These are phyloP conservation scores for Polygonum aviculare DNA, from an alignment of 148 eudicot genomes.

Conservation along the genomic window DNA sequence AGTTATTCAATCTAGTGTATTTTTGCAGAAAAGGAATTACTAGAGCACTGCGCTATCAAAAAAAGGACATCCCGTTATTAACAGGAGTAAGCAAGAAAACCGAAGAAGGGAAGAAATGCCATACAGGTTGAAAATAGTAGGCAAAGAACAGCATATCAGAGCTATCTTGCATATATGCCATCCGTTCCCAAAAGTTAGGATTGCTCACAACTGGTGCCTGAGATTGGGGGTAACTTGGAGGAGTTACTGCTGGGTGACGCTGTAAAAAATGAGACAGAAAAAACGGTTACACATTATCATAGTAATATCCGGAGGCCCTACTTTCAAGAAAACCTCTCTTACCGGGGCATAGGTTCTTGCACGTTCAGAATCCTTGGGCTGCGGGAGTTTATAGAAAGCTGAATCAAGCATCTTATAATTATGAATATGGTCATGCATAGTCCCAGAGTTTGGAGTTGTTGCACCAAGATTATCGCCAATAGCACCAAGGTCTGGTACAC, in stretches of 20 bases:
- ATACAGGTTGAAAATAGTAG: constrained; percentile 84
- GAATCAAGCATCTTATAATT: constrained; percentile 89
- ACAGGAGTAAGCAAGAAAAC: neutral
- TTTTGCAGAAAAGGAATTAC: too few species aligned
- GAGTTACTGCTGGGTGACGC: constrained; percentile 85
- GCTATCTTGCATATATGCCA: constrained; percentile 61
- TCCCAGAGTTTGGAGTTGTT: constrained; percentile 48
- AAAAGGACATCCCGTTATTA: too few species aligned
- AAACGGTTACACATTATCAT: neutral
- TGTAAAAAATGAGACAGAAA: constrained; percentile 21
- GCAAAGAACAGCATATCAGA: constrained; percentile 84
- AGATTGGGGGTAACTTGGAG: constrained; percentile 88
- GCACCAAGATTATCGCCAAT: constrained; percentile 80
- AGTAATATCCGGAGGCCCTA: neutral
- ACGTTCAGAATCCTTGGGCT: constrained; percentile 91
- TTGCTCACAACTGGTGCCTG: constrained; percentile 94
- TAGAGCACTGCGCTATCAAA: too few species aligned
- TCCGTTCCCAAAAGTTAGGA: constrained; percentile 94
- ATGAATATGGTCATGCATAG: constrained; percentile 58
- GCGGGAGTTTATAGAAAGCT: constrained; percentile 80
- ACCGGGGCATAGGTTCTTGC: constrained; percentile 81
- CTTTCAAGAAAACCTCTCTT: constrained; percentile 17
- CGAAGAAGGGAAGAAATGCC: constrained; percentile 8
- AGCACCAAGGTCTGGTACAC: constrained; percentile 87
- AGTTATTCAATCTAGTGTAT: too few species aligned